A percentile compares a stretch with the other conserved stretches of the same genome.
Conservation (phyloP, 202 grass and related monocot genomes). For the Setaria viridis region DNA sequence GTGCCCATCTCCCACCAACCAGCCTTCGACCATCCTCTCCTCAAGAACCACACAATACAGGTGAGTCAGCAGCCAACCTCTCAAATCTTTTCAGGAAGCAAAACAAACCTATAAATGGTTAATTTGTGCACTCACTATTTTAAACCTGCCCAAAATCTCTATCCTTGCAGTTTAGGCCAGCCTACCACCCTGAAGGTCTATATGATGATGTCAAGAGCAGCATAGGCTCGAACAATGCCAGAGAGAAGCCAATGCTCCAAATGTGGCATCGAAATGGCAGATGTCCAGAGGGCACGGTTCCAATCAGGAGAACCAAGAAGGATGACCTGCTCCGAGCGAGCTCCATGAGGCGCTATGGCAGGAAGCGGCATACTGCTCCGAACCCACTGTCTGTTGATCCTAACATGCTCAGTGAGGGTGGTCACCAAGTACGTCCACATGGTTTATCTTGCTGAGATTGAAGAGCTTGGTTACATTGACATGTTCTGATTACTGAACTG, state of each 20-base stretch:
- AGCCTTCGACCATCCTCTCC: conserved; percentile 77
- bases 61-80: conserved; percentile 34
- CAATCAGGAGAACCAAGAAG: conserved; percentile 68
- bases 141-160: not conserved
- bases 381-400: conserved; percentile 60
- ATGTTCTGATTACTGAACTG: conserved; percentile 30
- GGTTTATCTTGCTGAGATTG: not conserved
- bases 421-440: conserved; percentile 67
- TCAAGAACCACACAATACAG: conserved; percentile 76
- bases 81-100: conserved; percentile 27
- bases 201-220: conserved; percentile 56
- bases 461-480: not conserved
- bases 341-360: conserved; percentile 70
- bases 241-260: conserved; percentile 59
- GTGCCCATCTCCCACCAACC: conserved; percentile 69
- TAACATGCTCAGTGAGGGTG: conserved; percentile 76
- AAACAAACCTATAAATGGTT: not conserved
- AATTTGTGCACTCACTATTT: not conserved
- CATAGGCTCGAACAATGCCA: not conserved
- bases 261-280: conserved; percentile 71
- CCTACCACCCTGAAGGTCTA: conserved; percentile 71
- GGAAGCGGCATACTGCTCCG: conserved; percentile 45
- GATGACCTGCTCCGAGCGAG: conserved; percentile 68
- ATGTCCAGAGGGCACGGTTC: conserved; percentile 61
- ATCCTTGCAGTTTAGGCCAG: conserved; percentile 60